phyloP scores from a whole-genome alignment of 192 early-diverging fungal species.

The Coemansia sp. region DNA sequence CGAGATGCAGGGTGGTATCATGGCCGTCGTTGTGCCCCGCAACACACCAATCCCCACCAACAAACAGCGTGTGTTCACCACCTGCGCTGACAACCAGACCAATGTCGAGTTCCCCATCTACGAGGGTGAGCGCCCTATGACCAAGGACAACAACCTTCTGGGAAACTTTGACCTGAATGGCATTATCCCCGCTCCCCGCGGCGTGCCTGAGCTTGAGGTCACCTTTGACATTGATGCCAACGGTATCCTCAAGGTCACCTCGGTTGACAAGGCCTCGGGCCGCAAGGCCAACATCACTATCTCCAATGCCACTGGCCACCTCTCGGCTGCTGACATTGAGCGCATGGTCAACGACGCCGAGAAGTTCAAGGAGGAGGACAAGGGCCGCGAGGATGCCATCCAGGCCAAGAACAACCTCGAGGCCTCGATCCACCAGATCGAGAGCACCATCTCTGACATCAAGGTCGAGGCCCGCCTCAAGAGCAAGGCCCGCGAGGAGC shows the following conservation, averaged over 20 bases:
- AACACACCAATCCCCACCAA: constrained; percentile 81
- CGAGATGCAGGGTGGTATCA: constrained; percentile 81
- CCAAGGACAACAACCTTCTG: constrained; percentile 88
- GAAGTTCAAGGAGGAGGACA: constrained; percentile 78
- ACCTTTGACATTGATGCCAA: constrained; percentile 85
- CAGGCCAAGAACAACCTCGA: constrained; percentile 82
- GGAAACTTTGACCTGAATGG: constrained; percentile 80
- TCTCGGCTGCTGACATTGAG: constrained; percentile 88
- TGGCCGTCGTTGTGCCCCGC: constrained; percentile 78
- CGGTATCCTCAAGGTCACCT: constrained; percentile 87
- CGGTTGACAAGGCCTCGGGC: constrained; percentile 89
- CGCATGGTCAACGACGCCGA: constrained; percentile 91
- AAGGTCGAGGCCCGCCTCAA: constrained; percentile 70
- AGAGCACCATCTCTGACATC: constrained; percentile 65
- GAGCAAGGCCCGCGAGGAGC: constrained; percentile 65
- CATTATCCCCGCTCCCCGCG: constrained; percentile 76
- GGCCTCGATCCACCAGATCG: constrained; percentile 70
- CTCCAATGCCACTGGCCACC: constrained; percentile 88
- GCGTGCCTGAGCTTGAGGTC: constrained; percentile 72
- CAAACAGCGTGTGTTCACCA: constrained; percentile 80
- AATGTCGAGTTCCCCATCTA: constrained; percentile 81
- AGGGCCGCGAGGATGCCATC: constrained; percentile 67
- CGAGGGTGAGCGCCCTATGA: constrained; percentile 84
- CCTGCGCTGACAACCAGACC: constrained; percentile 78
- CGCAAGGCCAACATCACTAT: constrained; percentile 91